A percentile compares a stretch with the other conserved stretches of the same genome.
Conservation (phyloP, 1,284 basidiomycete genomes). For the Ceratorhiza oryzae-sativae region DNA sequence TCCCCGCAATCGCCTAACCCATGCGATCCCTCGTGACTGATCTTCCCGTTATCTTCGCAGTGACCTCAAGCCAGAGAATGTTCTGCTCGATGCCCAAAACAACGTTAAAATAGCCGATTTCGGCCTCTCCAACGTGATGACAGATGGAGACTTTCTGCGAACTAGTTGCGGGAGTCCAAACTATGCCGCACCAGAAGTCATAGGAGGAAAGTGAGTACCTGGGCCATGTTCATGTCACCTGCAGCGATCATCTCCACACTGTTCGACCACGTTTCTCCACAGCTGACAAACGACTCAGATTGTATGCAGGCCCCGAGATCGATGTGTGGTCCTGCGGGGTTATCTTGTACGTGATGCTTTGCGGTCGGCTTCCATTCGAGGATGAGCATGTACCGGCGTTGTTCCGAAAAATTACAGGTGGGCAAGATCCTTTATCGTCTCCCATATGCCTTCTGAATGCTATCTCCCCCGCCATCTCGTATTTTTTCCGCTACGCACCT, state of each 20-base stretch:
- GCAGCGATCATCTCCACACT: neutral
- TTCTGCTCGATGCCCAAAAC: slow-evolving; percentile 61
- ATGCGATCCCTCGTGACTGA: slow-evolving; percentile 18
- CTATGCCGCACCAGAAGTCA: slow-evolving; percentile 96
- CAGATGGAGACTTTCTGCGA: slow-evolving; percentile 92
- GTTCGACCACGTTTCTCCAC: slow-evolving; percentile 27
- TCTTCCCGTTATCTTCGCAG: slow-evolving; percentile 49
- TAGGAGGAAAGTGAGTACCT: slow-evolving; percentile 68
- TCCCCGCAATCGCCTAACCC: slow-evolving; percentile 3
- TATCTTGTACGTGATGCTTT: slow-evolving; percentile 94
- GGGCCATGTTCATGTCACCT: slow-evolving; percentile 42
- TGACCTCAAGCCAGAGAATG: slow-evolving; percentile 95
- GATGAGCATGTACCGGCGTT: slow-evolving; percentile 91
- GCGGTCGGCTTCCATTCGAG: slow-evolving; percentile 91
- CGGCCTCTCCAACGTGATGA: slow-evolving; percentile 92
- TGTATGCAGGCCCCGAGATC: slow-evolving; percentile 95
- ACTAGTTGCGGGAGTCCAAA: slow-evolving; percentile 96
- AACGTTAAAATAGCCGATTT: slow-evolving; percentile 95
- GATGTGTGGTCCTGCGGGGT: slow-evolving; percentile 98
- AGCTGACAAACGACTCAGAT: slow-evolving; percentile 47
- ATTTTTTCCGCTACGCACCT: neutral
- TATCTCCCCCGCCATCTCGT: neutral
- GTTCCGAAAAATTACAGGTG: slow-evolving; percentile 92
- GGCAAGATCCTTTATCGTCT: slow-evolving; percentile 47
- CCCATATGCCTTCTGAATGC: slow-evolving; percentile 7